Evolutionary conservation across 208 protist genomes (phyloP).

Genomic region (Trypanosoma mega): DNA sequence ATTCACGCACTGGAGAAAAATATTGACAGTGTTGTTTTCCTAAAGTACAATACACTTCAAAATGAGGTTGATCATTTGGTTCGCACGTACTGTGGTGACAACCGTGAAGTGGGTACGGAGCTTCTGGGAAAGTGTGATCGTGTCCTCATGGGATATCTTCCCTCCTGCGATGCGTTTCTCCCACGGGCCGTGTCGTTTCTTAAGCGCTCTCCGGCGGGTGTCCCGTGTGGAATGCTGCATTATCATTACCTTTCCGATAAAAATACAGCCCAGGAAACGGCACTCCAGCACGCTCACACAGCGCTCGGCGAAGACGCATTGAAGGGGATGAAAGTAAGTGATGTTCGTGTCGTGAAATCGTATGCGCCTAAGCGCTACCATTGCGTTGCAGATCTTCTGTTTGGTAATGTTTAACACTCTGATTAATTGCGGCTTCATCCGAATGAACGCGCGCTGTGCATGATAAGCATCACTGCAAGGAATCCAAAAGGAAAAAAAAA

Average conservation of each 20-base stretch:
- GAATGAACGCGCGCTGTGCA: background rate
- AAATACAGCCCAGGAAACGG: slow-evolving; percentile 24
- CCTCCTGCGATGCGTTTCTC: slow-evolving; percentile 75
- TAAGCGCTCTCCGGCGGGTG: slow-evolving; percentile 22
- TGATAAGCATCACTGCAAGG: background rate
- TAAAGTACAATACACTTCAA: slow-evolving; percentile 75
- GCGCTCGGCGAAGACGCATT: slow-evolving; percentile 50
- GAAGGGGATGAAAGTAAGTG: slow-evolving; percentile 11
- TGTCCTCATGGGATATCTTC: slow-evolving; percentile 92
- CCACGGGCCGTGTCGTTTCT: slow-evolving; percentile 77
- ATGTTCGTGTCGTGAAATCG: slow-evolving; percentile 86
- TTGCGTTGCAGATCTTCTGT: slow-evolving; percentile 76
- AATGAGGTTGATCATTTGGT: slow-evolving; percentile 78
- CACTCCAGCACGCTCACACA: slow-evolving; percentile 38
- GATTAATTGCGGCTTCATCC: background rate
- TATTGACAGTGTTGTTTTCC: slow-evolving; percentile 63
- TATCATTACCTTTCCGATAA: slow-evolving; percentile 89
- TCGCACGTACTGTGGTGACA: slow-evolving; percentile 78
- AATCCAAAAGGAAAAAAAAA: slow-evolving; percentile 1
- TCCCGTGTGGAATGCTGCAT: slow-evolving; percentile 62
- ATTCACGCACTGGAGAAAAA: slow-evolving; percentile 92
- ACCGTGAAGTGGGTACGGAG: slow-evolving; percentile 66
- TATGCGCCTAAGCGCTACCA: slow-evolving; percentile 87
- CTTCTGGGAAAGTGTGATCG: slow-evolving; percentile 78
- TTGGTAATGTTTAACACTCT: slow-evolving; percentile 16